Conservation (phyloP, 129 eudicot genomes). For the Artemisia annua region DNA sequence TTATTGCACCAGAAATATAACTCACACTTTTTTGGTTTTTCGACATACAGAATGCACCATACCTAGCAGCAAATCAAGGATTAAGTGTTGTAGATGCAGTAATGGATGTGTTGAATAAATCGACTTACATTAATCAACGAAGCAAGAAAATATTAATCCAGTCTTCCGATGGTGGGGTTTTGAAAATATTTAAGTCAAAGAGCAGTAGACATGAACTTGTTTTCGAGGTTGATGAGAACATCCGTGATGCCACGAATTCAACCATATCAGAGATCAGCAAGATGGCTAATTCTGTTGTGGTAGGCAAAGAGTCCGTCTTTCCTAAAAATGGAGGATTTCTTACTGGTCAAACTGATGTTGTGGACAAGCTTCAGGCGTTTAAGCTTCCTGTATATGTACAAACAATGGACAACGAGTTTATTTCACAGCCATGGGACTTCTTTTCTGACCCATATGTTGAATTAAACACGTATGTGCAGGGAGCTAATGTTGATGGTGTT, state of each 20-base stretch:
- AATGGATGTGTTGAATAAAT: conserved; percentile 44
- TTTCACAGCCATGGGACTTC: conserved; percentile 89
- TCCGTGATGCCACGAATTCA: conserved; percentile 56
- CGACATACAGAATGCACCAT: conserved; percentile 67
- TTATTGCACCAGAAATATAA: too few relatives aligned
- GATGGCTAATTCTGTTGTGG: conserved; percentile 67
- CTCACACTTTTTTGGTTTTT: conserved; percentile 16
- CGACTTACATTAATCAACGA: conserved; percentile 45
- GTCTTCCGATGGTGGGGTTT: conserved; percentile 69
- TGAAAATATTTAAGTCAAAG: conserved; percentile 47
- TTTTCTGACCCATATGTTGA: conserved; percentile 80
- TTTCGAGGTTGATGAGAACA: conserved; percentile 58
- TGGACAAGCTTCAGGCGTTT: conserved; percentile 60
- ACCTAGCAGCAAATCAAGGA: conserved; percentile 68
- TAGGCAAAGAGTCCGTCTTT: conserved; percentile 62
- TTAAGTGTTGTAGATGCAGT: conserved; percentile 67
- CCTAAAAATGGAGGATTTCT: conserved; percentile 48
- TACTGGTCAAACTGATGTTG: conserved; percentile 52
- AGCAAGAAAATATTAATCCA: conserved; percentile 65
- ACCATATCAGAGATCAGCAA: conserved; percentile 58
- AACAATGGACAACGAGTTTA: conserved; percentile 70
- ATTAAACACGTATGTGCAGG: conserved; percentile 46
- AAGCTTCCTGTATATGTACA: conserved; percentile 66
- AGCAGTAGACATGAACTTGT: conserved; percentile 62
- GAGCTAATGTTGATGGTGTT: conserved; percentile 37